Base-by-base conservation (phyloP, 2,329 filamentous ascomycete genomes). In the Lachnum nothofagi region DNA sequence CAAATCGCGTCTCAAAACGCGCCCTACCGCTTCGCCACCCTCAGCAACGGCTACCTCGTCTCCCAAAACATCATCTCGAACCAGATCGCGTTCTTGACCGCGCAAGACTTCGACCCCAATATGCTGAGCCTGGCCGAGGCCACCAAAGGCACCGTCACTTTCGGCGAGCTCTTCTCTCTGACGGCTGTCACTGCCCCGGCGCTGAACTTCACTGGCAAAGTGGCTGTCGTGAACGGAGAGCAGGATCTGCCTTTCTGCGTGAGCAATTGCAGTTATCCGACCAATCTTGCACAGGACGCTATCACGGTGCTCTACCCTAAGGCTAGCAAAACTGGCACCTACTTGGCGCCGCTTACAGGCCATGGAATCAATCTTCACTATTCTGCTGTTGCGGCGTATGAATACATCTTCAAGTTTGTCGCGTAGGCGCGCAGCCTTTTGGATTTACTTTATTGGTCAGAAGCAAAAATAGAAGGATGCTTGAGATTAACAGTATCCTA, bases 321-420 rank as follows among this genome's bases (percentile, higher is more conserved):
- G 19, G 33, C 23, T 6, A 46, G 39, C 17, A 17, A n/a, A 22
- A 25, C 43, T 5, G 33, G 24, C 22, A 25, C n/a, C 9, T 46
- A 46, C 16, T 5, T 46, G n/a, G 43, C 33, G 10, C 43, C 43
- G 12, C 19, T 25, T 16, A 24, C 33, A 12, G 43, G 43, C 4
- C 43, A 46, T 46, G 34, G 34, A 14, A 16, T 46, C 31, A 46
- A 46, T 20, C 31, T 38, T 5, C 43, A 46, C 22, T 46, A 46
- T 33, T 20, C 43, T 4, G 43, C 43, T n/a, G 17, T n/a, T 7
- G 31, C 8, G 6, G 23, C 43, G 2, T 46, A 46, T 33, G 24
- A 38, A 19, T 34, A 46, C 14, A 46, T 46, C 17, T 23, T 29
- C 1, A 10, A 31, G 14, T 46, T 46, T 24, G n/a, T 46, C 16